Evolutionary conservation across 768 basidiomycete genomes (phyloP).

Genomic region (Termitomyces sp.): DNA sequence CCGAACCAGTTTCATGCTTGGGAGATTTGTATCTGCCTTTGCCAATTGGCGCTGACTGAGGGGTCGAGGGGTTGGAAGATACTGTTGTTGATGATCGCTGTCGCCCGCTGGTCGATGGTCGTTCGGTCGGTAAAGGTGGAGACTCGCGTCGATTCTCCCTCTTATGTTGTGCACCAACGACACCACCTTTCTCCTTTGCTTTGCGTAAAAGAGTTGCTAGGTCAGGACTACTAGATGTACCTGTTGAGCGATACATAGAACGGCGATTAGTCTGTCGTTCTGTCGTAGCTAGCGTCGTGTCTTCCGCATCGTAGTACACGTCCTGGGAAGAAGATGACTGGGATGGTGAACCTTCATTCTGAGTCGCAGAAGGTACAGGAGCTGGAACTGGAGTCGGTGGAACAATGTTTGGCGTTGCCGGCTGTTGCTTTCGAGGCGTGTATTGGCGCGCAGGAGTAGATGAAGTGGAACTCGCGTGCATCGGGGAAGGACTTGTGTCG

Average conservation of each 20-base stretch:
- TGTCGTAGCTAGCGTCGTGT: conserved; percentile 23
- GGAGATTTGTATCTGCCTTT: conserved; percentile 27
- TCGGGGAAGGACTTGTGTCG: conserved; percentile 35
- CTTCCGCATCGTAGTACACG: conserved; percentile 59
- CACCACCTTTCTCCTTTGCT: conserved; percentile 63
- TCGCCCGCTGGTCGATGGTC: conserved; percentile 24
- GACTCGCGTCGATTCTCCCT: conserved; percentile 29
- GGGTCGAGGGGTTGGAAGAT: conserved; percentile 19
- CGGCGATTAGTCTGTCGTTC: conserved; percentile 73
- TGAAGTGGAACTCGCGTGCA: conserved; percentile 34
- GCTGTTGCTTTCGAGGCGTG: conserved; percentile 34
- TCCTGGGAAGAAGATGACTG: conserved; percentile 54
- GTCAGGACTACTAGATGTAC: conserved; percentile 90
- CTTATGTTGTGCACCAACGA: conserved; percentile 26
- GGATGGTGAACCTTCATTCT: conserved; percentile 27
- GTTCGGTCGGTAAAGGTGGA: conserved; percentile 39
- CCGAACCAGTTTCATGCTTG: conserved; percentile 20
- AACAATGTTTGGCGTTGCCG: conserved; percentile 55
- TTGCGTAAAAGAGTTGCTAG: conserved; percentile 82
- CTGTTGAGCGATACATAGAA: conserved; percentile 82
- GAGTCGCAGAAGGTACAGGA: conserved; percentile 26
- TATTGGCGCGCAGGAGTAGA: conserved; percentile 29
- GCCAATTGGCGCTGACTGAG: conserved; percentile 23
- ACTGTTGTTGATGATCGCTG: conserved; percentile 38
- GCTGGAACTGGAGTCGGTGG: conserved; percentile 63